phyloP scores from a whole-genome alignment of 129 eudicot species.

The Sambucus nigra region DNA sequence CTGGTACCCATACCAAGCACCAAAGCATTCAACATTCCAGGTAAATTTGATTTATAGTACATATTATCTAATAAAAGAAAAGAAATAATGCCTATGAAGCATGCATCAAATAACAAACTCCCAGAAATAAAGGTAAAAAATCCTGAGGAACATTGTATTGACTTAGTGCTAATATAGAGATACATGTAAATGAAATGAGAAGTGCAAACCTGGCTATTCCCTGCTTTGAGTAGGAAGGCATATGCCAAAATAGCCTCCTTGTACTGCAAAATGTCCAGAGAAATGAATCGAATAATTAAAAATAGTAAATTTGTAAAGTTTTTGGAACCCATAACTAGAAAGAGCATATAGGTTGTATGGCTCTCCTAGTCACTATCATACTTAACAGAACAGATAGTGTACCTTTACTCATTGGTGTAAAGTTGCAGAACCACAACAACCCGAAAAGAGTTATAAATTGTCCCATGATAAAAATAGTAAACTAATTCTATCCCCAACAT shows the following conservation, averaged over 20 bases:
- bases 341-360: background rate
- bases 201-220: conserved; percentile 42
- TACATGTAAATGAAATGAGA: background rate
- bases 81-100: background rate
- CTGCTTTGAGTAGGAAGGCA: conserved; percentile 60
- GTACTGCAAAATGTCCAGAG: conserved; percentile 46
- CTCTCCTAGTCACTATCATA: too few relatives aligned
- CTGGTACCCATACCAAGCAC: too few relatives aligned
- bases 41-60: too few relatives aligned
- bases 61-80: background rate
- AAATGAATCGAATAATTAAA: background rate
- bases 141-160: background rate
- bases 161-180: background rate
- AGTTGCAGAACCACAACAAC: too few relatives aligned
- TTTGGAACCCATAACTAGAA: background rate
- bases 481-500: too few relatives aligned
- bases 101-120: background rate
- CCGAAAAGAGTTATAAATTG: too few relatives aligned
- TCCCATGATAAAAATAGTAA: too few relatives aligned
- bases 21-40: too few relatives aligned
- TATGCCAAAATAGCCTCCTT: conserved; percentile 90
- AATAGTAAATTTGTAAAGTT: background rate
- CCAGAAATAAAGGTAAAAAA: too few relatives aligned
- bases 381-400: too few relatives aligned
- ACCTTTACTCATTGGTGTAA: too few relatives aligned